Conservation (phyloP, 441 rosid species). For the Jatropha multifida region DNA sequence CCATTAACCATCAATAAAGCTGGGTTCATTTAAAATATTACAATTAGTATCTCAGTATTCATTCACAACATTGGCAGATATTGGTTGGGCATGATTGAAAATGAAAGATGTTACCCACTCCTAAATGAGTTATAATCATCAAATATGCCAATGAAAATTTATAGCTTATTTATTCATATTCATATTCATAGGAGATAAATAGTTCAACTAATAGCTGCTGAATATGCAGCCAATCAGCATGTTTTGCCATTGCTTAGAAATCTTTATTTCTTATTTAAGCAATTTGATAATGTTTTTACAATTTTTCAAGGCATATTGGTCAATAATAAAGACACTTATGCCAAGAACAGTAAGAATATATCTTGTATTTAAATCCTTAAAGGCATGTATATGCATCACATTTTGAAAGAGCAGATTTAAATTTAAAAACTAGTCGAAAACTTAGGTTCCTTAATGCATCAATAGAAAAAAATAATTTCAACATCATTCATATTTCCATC, state of each 20-base stretch:
- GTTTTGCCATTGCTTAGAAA: background rate
- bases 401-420: background rate
- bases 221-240: background rate
- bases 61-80: background rate
- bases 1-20: background rate
- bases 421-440: background rate
- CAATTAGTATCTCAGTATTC: background rate
- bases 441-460: background rate
- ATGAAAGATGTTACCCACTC: background rate
- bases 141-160: background rate
- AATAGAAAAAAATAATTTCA: background rate
- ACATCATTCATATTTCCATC: background rate
- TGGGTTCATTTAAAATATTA: background rate
- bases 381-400: background rate
- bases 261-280: background rate
- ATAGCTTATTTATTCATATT: background rate
- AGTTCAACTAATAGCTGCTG: background rate
- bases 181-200: background rate
- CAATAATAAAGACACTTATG: background rate
- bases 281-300: background rate
- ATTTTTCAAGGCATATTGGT: background rate
- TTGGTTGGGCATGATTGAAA: background rate
- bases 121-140: background rate
- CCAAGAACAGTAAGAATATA: background rate
- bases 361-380: background rate